phyloP scores from a whole-genome alignment of 306 rosid species.

The Canavalia gladiata region DNA sequence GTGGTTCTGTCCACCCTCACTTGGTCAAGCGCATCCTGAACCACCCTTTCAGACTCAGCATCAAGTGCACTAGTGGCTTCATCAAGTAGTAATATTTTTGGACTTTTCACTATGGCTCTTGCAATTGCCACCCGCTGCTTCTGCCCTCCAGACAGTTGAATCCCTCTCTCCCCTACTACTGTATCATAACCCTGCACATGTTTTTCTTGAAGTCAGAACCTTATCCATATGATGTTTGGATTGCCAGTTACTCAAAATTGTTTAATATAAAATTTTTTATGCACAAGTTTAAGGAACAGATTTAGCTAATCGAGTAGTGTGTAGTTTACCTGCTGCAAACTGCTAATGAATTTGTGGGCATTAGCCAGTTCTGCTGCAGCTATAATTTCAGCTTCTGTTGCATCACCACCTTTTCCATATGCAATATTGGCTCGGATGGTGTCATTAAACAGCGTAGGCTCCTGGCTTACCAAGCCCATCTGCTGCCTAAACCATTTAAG shows the following conservation, averaged over 20 bases:
- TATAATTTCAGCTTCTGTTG: slow-evolving; percentile 69
- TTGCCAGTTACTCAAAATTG: background rate
- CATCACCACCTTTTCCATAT: slow-evolving; percentile 68
- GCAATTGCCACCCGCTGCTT: slow-evolving; percentile 87
- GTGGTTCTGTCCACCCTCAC: slow-evolving; percentile 72
- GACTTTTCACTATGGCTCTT: slow-evolving; percentile 72
- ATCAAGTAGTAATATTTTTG: slow-evolving; percentile 54
- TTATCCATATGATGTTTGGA: background rate
- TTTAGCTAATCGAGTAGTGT: background rate
- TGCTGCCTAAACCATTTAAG: slow-evolving; percentile 81
- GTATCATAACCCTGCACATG: slow-evolving; percentile 77
- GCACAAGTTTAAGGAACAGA: background rate
- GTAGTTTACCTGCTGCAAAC: slow-evolving; percentile 64
- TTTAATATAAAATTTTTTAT: background rate
- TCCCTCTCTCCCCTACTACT: slow-evolving; percentile 74
- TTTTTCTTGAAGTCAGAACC: slow-evolving; percentile 2
- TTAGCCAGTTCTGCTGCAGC: slow-evolving; percentile 77
- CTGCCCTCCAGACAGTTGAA: slow-evolving; percentile 83
- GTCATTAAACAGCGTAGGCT: slow-evolving; percentile 77
- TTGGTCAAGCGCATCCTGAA: slow-evolving; percentile 76
- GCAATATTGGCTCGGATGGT: slow-evolving; percentile 78
- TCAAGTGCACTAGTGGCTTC: no score
- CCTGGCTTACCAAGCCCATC: slow-evolving; percentile 84
- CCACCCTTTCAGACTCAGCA: slow-evolving; percentile 55
- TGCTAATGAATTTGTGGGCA: slow-evolving; percentile 74